phyloP scores from a whole-genome alignment of 129 eudicot genomes.

The Centrapalus pauciflorus region DNA sequence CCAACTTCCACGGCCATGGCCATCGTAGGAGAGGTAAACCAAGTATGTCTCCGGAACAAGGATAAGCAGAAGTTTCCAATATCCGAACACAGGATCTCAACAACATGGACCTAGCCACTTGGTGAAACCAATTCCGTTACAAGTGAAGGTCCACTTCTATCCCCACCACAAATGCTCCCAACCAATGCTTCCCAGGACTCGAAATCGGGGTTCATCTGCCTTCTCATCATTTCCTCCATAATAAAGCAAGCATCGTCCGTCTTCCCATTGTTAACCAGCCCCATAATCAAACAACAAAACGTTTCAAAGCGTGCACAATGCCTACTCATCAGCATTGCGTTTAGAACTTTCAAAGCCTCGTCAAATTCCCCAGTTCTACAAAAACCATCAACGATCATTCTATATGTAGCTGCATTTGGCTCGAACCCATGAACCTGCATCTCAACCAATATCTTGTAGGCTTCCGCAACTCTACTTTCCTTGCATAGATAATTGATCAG shows the following conservation, averaged over 20 bases:
- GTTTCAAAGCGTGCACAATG: conserved; percentile 80
- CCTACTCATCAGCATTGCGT: conserved; percentile 56
- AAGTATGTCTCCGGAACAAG: no score
- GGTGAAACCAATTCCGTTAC: conserved; percentile 28
- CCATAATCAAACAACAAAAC: conserved; percentile 53
- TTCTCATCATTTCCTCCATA: conserved; percentile 77
- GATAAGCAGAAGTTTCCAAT: no score
- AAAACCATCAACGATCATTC: conserved; percentile 84
- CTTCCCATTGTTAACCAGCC: conserved; percentile 53
- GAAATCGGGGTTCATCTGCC: conserved; percentile 42
- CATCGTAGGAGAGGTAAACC: no score
- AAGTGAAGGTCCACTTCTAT: conserved; percentile 6
- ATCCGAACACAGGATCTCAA: no score
- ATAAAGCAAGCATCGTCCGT: conserved; percentile 59
- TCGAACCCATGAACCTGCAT: conserved; percentile 71
- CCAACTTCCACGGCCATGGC: no score
- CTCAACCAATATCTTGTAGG: conserved; percentile 65
- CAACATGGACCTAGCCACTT: conserved; percentile 6
- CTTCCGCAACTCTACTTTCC: conserved; percentile 53
- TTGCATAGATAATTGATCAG: conserved; percentile 55
- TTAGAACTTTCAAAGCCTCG: conserved; percentile 66
- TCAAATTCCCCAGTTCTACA: conserved; percentile 50
- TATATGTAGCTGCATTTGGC: conserved; percentile 83
- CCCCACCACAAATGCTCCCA: conserved; percentile 25
- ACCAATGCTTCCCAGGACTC: conserved; percentile 61